Evolutionary conservation across 345 rosid genomes (phyloP).

Genomic region (Citrus hindsii): DNA sequence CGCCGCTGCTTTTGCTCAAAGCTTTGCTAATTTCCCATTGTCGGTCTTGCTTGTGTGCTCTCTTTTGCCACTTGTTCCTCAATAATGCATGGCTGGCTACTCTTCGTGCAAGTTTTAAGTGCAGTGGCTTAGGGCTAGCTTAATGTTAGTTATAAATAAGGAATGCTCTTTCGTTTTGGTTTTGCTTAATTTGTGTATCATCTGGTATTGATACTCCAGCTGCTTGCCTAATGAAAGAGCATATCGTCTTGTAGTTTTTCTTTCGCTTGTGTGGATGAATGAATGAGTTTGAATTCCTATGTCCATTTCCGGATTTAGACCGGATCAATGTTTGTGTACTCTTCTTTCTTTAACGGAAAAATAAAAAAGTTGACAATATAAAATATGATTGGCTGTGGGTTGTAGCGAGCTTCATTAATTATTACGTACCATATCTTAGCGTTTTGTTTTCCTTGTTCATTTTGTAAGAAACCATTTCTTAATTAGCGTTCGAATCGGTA

Average conservation of each 20-base stretch:
- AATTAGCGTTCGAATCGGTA: no score
- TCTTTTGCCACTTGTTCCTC: background rate
- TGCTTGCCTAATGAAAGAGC: background rate
- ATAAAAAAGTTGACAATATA: no score
- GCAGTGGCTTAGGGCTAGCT: background rate
- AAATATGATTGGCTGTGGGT: no score
- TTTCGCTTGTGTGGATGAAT: background rate
- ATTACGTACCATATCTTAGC: no score
- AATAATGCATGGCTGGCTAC: no score
- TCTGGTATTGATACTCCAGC: background rate
- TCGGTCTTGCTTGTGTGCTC: background rate
- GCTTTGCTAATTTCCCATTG: background rate
- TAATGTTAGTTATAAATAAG: background rate
- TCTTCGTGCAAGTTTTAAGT: background rate
- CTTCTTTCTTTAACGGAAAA: no score
- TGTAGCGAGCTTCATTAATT: no score
- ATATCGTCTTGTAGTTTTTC: background rate
- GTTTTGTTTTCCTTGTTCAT: no score
- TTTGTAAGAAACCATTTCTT: no score
- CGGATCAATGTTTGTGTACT: background rate
- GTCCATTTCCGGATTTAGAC: background rate
- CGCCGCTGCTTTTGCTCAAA: constrained; percentile 8
- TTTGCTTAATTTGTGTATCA: background rate
- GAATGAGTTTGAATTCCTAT: background rate
- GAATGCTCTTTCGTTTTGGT: background rate